Base-by-base conservation (phyloP, 345 rosid species). In the Citropsis articulata region DNA sequence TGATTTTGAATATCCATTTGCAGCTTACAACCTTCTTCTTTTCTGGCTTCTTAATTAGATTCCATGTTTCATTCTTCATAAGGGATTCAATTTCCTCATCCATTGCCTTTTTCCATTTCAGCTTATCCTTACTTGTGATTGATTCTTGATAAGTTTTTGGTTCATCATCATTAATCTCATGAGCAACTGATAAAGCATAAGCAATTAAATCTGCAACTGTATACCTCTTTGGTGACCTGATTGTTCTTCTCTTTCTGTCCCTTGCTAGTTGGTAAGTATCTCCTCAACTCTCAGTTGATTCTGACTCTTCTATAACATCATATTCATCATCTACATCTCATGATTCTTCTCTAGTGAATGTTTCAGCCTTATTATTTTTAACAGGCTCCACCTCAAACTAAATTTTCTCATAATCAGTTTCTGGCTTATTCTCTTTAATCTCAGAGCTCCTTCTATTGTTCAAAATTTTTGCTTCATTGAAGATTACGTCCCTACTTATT, bases 271-370 rank as follows among this genome's bases (percentile, higher is more conserved):
- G 5, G 5, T 16, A 16, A 16, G 4, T 10, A 3, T 42, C 48
- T 0, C 1, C 48, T 0, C 12, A 1, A 12, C 4, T 42, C 12
- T 42, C 48, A 10, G 48, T 10, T 42, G 48, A 42, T 12, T 42
- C 48, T 2, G 0, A 0, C 12, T 50, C 1, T 50, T 50, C 56
- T 0, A 4, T 7, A 50, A 0, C 6, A 14, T 50, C 2, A 16
- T 0, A 1, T 50, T 50, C 6, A 4, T 50, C 7, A 18, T 4
- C 56, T 16, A 18, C 3, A 50, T 19, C 16, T 2, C 1, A 10
- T 0, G 1, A 1, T 50, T 50, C 0, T 18, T 4, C 56, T 2
- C 16, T 2, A 16, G 6, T 18, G 0, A 1, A 0, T 16, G 7
- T 0, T 50, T 50, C 0, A 16, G 6, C 22, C 22, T 16, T n/a